Percentiles rank a stretch among this genome's conserved stretches.
phyloP scores from a whole-genome alignment of 208 protist genomes.

The Leishmania mexicana region DNA sequence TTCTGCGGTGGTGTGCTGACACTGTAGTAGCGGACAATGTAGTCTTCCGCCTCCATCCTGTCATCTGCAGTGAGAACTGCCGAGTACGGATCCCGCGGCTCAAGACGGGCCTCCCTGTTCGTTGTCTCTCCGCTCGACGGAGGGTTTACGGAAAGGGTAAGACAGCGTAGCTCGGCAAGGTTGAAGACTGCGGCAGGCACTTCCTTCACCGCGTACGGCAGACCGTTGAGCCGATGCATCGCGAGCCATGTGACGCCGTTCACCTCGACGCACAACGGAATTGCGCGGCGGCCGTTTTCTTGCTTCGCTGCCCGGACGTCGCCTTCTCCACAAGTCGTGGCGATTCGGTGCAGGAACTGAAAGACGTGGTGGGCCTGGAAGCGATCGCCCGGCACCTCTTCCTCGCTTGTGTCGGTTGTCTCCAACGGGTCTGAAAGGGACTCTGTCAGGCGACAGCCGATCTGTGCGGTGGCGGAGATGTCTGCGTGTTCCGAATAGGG shows the following conservation, averaged over 20 bases:
- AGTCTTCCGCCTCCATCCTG: constrained; percentile 30
- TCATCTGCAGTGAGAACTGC: constrained; percentile 4
- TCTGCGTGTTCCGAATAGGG: not conserved
- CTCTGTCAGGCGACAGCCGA: not conserved
- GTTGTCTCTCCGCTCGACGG: too few species aligned
- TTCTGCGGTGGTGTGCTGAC: constrained; percentile 21
- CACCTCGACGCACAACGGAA: constrained; percentile 39
- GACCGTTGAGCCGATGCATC: constrained; percentile 47
- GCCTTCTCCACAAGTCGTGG: not conserved
- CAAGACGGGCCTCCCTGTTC: not conserved
- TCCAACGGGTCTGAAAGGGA: constrained; percentile 7
- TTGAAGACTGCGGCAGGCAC: constrained; percentile 34
- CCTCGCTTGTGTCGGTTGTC: constrained; percentile 14
- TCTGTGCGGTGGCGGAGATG: not conserved
- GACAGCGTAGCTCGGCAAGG: constrained; percentile 15
- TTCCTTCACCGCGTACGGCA: constrained; percentile 74
- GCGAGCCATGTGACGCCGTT: constrained; percentile 74
- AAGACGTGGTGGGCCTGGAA: constrained; percentile 64
- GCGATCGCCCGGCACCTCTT: constrained; percentile 48
- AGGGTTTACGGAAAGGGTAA: constrained; percentile 13
- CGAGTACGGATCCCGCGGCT: not conserved
- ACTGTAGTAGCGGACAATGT: constrained; percentile 58
- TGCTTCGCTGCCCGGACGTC: constrained; percentile 12
- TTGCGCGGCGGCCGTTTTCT: not conserved
- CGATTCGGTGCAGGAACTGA: constrained; percentile 55